phyloP scores from a whole-genome alignment of 371 early-diverging fungal species.

The Apophysomyces variabilis region DNA sequence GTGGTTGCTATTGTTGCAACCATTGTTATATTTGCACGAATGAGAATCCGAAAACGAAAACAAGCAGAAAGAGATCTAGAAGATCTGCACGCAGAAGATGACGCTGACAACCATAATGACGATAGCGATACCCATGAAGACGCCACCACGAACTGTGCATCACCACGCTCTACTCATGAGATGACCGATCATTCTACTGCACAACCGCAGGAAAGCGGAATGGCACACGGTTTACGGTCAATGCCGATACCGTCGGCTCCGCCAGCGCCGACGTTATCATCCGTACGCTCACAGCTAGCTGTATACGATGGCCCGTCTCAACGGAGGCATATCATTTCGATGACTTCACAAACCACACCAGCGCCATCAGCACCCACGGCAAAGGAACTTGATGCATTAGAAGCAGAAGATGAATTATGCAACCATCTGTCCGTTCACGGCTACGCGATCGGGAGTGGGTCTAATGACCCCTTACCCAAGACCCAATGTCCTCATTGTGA shows the following conservation, averaged over 20 bases:
- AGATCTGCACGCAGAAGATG: background rate
- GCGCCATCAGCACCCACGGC: slow-evolving; percentile 28
- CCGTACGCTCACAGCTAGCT: background rate
- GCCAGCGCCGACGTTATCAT: slow-evolving; percentile 10
- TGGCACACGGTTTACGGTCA: background rate
- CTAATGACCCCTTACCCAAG: slow-evolving; percentile 9
- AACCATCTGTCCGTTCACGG: slow-evolving; percentile 6
- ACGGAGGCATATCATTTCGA: slow-evolving; percentile 14
- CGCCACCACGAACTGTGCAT: background rate
- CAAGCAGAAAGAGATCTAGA: slow-evolving; percentile 3
- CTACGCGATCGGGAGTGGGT: slow-evolving; percentile 5
- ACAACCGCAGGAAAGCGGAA: background rate
- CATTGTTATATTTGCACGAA: slow-evolving; percentile 26
- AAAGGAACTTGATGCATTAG: slow-evolving; percentile 21
- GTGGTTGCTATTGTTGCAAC: slow-evolving; percentile 24
- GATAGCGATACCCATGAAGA: background rate
- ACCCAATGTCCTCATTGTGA: slow-evolving; percentile 13
- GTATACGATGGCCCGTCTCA: background rate
- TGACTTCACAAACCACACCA: slow-evolving; percentile 14
- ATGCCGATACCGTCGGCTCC: slow-evolving; percentile 11
- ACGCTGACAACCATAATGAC: slow-evolving; percentile 1
- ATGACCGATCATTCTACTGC: background rate
- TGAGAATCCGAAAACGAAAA: slow-evolving; percentile 18
- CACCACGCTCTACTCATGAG: background rate
- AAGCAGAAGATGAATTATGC: slow-evolving; percentile 8